Conservation (phyloP, 148 eudicot genomes). For the Camellia granthamiana region DNA sequence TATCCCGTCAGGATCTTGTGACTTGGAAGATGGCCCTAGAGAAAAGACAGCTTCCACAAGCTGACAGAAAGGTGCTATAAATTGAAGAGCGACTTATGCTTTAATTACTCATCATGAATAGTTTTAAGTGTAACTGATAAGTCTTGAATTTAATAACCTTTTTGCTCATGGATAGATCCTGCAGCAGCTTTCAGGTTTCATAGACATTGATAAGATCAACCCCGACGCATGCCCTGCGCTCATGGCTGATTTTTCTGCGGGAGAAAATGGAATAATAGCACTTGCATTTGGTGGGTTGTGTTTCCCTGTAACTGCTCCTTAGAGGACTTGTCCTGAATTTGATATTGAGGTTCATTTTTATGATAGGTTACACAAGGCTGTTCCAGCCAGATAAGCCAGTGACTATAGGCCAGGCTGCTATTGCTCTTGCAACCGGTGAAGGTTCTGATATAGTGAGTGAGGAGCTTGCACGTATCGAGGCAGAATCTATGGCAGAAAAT, state of each 20-base stretch:
- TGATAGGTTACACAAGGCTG: constrained; percentile 84
- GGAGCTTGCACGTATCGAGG: constrained; percentile 97
- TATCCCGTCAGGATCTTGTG: constrained; percentile 97
- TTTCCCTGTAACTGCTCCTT: constrained; percentile 9
- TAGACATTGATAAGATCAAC: constrained; percentile 82
- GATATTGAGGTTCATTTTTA: constrained; percentile 13
- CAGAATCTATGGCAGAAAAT: constrained; percentile 92
- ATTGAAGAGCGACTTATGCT: neutral
- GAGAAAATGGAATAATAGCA: constrained; percentile 83
- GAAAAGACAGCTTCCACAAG: constrained; percentile 77
- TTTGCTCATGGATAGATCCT: constrained; percentile 46
- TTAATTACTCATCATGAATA: neutral
- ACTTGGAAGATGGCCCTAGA: constrained; percentile 97
- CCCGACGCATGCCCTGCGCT: constrained; percentile 97
- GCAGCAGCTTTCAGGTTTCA: constrained; percentile 80
- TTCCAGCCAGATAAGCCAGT: constrained; percentile 97
- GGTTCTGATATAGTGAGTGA: constrained; percentile 87
- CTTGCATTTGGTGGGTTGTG: constrained; percentile 82
- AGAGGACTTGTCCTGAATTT: neutral
- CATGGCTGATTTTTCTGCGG: constrained; percentile 76
- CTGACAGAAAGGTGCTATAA: constrained; percentile 65
- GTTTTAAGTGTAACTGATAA: neutral
- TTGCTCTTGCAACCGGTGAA: constrained; percentile 91
- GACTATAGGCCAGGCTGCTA: constrained; percentile 94
- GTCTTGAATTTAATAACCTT: constrained; percentile 3